phyloP scores from a whole-genome alignment of 2,329 filamentous ascomycete genomes.

The Microsporum ferrugineum region DNA sequence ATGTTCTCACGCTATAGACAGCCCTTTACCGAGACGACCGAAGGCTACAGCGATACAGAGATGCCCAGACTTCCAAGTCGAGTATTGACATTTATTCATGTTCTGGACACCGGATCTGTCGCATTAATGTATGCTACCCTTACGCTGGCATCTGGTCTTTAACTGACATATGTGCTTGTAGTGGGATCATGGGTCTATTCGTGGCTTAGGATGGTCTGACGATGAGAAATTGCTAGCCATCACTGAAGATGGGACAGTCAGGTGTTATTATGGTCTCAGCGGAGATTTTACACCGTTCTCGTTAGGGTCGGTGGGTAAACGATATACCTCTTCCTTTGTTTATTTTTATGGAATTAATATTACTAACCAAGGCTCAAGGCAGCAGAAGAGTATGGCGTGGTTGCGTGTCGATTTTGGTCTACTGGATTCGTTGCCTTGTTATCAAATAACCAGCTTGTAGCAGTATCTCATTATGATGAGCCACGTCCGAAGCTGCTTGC shows the following conservation, averaged over 20 bases:
- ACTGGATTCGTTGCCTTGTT: slow-evolving; percentile 87
- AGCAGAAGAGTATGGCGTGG: slow-evolving; percentile 76
- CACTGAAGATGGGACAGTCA: slow-evolving; percentile 76
- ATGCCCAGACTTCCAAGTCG: slow-evolving; percentile 59
- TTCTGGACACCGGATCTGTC: slow-evolving; percentile 74
- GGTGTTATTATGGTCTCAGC: slow-evolving; percentile 84
- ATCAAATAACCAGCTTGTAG: slow-evolving; percentile 73
- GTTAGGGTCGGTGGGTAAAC: slow-evolving; percentile 56
- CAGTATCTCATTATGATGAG: slow-evolving; percentile 82
- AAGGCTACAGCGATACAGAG: slow-evolving; percentile 69
- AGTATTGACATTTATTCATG: slow-evolving; percentile 92
- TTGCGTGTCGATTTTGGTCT: slow-evolving; percentile 82
- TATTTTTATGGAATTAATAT: not conserved
- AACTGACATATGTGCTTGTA: slow-evolving; percentile 24
- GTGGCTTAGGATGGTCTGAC: slow-evolving; percentile 89
- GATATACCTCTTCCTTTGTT: not conserved
- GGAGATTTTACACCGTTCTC: slow-evolving; percentile 93
- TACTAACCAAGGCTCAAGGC: slow-evolving; percentile 36
- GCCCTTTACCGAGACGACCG: slow-evolving; percentile 80
- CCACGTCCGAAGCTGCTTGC: slow-evolving; percentile 77
- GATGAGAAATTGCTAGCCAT: slow-evolving; percentile 85
- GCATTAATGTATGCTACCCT: slow-evolving; percentile 48
- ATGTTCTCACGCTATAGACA: slow-evolving; percentile 28
- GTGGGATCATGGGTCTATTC: slow-evolving; percentile 84
- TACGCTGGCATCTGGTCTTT: not conserved